Evolutionary conservation across 148 eudicot genomes (phyloP).

Genomic region (Pouteria glomerata): DNA sequence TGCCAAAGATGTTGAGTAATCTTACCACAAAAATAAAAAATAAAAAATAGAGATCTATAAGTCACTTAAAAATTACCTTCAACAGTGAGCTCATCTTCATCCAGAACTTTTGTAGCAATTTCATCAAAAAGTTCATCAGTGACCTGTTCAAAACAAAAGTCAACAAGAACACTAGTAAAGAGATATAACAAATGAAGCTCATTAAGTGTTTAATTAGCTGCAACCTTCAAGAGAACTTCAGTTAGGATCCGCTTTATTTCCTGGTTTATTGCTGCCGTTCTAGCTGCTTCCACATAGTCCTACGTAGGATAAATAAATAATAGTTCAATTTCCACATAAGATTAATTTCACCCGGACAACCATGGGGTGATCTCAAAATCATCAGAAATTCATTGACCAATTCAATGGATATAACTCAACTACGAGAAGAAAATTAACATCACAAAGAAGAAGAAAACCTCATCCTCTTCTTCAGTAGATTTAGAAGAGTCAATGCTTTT

Average conservation of each 20-base stretch:
- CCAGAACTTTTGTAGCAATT: conserved; percentile 83
- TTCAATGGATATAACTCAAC: not conserved
- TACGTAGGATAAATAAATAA: conserved; percentile 25
- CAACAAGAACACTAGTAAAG: conserved; percentile 12
- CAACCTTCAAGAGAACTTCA: conserved; percentile 92
- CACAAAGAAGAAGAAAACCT: conserved; percentile 26
- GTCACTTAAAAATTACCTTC: conserved; percentile 36
- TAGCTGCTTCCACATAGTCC: conserved; percentile 79
- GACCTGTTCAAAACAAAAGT: conserved; percentile 48
- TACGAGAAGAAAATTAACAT: not conserved
- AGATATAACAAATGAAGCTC: not conserved
- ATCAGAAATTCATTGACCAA: not conserved
- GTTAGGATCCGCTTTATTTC: conserved; percentile 96
- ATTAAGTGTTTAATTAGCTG: not conserved
- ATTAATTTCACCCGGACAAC: not conserved
- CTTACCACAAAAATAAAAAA: not conserved
- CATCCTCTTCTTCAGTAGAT: conserved; percentile 80
- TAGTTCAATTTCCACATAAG: not conserved
- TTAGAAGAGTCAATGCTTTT: conserved; percentile 74
- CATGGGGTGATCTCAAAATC: not conserved
- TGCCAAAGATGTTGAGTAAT: not conserved
- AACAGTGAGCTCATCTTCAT: conserved; percentile 56
- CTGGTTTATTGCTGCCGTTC: conserved; percentile 78
- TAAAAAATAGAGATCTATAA: not conserved
- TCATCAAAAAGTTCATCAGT: conserved; percentile 94